These are phyloP conservation scores for Rhizophora apiculata DNA, from an alignment of 345 rosid species.

Conservation along the genomic window DNA sequence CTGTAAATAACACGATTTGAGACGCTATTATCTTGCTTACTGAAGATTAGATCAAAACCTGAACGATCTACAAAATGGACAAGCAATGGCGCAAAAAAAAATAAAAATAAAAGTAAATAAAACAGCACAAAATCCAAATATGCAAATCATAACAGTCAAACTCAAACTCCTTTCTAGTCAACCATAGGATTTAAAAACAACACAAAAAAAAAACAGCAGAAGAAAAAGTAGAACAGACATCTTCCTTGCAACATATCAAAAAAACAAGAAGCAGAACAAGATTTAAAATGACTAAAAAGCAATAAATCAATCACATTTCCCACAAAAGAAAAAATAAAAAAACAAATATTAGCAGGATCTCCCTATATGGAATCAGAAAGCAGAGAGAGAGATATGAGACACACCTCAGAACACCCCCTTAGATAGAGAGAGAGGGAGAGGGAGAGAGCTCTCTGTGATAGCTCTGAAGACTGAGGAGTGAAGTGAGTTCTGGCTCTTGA, in stretches of 20 bases:
- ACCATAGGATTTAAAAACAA: neutral
- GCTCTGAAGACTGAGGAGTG: too few species aligned
- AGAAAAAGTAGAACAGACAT: neutral
- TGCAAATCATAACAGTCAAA: neutral
- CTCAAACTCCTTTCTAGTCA: neutral
- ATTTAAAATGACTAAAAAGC: neutral
- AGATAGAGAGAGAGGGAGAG: too few species aligned
- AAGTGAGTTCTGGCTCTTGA: too few species aligned
- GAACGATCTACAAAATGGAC: too few species aligned
- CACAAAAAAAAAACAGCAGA: neutral
- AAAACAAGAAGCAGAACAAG: neutral
- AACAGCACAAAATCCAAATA: neutral
- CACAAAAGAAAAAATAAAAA: neutral
- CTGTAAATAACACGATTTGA: too few species aligned
- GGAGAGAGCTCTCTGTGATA: too few species aligned
- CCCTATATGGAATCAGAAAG: too few species aligned
- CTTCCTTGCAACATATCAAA: neutral
- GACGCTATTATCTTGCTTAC: too few species aligned
- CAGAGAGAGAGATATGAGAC: too few species aligned
- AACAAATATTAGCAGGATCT: too few species aligned
- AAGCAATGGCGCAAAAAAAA: neutral
- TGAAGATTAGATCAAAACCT: too few species aligned
- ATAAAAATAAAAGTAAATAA: neutral
- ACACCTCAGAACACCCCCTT: too few species aligned
- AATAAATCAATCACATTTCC: neutral